Base-by-base conservation (phyloP, 2,329 filamentous ascomycete species). In the Cordyceps cicadae region DNA sequence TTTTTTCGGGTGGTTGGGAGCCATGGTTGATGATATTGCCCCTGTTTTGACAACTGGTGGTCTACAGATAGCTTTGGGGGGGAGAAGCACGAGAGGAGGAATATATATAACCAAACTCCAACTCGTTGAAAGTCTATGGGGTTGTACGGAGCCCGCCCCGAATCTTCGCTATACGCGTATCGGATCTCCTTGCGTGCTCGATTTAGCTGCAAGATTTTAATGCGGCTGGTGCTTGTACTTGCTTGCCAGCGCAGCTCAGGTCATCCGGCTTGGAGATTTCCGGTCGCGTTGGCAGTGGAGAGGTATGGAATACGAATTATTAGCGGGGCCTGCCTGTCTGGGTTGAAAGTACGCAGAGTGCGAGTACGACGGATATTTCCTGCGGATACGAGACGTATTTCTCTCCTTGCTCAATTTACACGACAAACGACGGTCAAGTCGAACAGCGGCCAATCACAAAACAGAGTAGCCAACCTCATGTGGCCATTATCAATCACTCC, bases 11-110 rank as follows among this genome's bases (percentile, higher is more conserved):
- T 70, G 71, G 55, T 70, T 71, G 55, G 64, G 56, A 2, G 70
- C 66, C 75, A 76, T 76, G 24, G 32, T 66, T 76, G 24, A 29
- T 66, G 37, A n/a, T 46, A 24, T 26, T 8, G 37, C 57, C 57
- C 49, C 57, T 29, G 46, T 53, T 59, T 3, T 24, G 39, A 6
- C 48, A 32, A 52, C 15, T n/a, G 39, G 39, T 41, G 24, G 43
- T 24, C 11, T 17, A 24, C n/a, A 6, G 26, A 6, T 3, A 29
- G 26, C 26, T 6, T 29, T 48, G 19, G 21, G 3, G 6, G 45
- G 24, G 21, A 19, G 55, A 19, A n/a, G 29, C 5, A 24, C 19
- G 56, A 29, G 29, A 29, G 29, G 29, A 29, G 3, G 29, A 29
- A 34, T 59, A 45, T 46, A 52, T 52, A 26, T 59, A 43, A 6